Conservation (phyloP, 1,284 basidiomycete genomes). For the Gymnopus androsaceus region DNA sequence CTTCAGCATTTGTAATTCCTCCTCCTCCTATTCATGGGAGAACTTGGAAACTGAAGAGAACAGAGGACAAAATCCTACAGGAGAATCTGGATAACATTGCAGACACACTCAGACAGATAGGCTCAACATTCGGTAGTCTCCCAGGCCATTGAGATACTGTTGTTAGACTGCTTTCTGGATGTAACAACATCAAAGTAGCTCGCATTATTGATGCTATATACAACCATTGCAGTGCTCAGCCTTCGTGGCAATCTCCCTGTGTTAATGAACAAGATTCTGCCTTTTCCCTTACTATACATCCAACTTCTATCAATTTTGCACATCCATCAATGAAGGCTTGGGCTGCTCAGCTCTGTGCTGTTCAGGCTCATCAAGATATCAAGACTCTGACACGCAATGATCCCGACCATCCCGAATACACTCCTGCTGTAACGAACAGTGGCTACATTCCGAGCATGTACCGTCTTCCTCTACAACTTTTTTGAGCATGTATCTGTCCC, state of each 20-base stretch:
- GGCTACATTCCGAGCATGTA: neutral
- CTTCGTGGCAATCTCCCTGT: neutral
- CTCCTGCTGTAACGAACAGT: neutral
- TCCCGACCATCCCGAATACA: neutral
- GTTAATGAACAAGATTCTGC: neutral
- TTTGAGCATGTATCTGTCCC: neutral
- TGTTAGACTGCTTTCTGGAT: neutral
- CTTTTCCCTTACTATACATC: neutral
- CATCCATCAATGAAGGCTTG: neutral
- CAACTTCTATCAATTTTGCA: neutral
- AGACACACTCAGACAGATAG: neutral
- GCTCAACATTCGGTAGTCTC: neutral
- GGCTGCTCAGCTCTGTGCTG: neutral
- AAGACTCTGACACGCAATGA: neutral
- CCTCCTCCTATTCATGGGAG: no score
- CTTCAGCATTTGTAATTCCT: no score
- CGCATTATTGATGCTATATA: slow-evolving; percentile 4
- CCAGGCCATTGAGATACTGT: neutral
- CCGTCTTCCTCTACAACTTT: neutral
- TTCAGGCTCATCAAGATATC: neutral
- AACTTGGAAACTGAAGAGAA: no score
- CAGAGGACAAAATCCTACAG: neutral
- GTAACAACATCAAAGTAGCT: neutral
- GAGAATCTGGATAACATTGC: neutral
- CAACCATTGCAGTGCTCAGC: neutral